phyloP scores from a whole-genome alignment of 345 rosid genomes.

The Populus deltoides region DNA sequence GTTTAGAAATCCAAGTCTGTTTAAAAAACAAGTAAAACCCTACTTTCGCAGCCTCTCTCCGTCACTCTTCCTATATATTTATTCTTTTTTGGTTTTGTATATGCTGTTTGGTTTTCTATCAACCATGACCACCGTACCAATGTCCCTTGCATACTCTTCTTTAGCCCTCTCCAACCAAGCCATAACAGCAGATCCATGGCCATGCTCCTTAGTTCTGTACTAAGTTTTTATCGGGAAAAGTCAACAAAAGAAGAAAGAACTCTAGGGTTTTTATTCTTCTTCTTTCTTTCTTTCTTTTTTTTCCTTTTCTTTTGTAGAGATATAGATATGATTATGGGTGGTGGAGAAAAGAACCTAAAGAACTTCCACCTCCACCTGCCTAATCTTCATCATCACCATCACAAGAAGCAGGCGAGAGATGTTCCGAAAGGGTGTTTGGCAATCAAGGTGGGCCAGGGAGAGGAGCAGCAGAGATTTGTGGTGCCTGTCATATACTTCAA shows the following conservation, averaged over 20 bases:
- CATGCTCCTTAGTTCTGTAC: slow-evolving; percentile 26
- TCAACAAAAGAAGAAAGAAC: not conserved
- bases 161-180: slow-evolving; percentile 28
- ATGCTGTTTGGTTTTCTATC: slow-evolving; percentile 9
- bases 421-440: slow-evolving; percentile 33
- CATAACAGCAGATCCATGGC: slow-evolving; percentile 44
- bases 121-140: slow-evolving; percentile 40
- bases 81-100: slow-evolving; percentile 22
- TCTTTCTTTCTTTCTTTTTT: not conserved
- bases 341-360: slow-evolving; percentile 31
- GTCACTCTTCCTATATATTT: not conserved
- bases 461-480: slow-evolving; percentile 31
- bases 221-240: slow-evolving; percentile 7
- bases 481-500: slow-evolving; percentile 34
- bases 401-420: slow-evolving; percentile 17
- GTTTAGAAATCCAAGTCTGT: slow-evolving; percentile 4
- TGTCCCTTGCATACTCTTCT: slow-evolving; percentile 35
- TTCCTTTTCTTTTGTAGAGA: not conserved
- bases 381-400: slow-evolving; percentile 15
- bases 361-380: slow-evolving; percentile 23
- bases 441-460: slow-evolving; percentile 30
- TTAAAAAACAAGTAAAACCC: slow-evolving; percentile 16
- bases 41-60: not conserved
- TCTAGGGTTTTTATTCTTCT: slow-evolving; percentile 5
- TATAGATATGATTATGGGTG: slow-evolving; percentile 30